A percentile compares a stretch with the other conserved stretches of the same genome.
phyloP scores from a whole-genome alignment of 768 basidiomycete species.

The Naganishia antarctica region DNA sequence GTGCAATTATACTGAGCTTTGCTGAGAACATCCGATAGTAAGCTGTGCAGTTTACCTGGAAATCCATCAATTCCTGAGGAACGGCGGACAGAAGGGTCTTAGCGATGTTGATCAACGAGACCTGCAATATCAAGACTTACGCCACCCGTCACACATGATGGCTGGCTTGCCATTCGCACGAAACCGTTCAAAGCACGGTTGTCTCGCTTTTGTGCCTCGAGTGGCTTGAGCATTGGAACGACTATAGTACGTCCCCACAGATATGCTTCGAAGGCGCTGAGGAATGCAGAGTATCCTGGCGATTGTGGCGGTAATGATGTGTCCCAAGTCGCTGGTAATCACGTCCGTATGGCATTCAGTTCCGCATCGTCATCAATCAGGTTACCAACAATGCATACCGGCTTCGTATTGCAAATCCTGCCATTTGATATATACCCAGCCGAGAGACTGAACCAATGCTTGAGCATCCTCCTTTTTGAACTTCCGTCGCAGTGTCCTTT shows the following conservation, averaged over 20 bases:
- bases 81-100: neutral
- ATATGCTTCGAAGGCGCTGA: slow-evolving; percentile 64
- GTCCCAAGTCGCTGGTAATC: slow-evolving; percentile 78
- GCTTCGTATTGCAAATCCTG: slow-evolving; percentile 86
- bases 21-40: neutral
- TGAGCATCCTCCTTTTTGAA: slow-evolving; percentile 57
- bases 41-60: slow-evolving; percentile 59
- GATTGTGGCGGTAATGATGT: slow-evolving; percentile 67
- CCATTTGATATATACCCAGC: slow-evolving; percentile 91
- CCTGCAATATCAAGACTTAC: slow-evolving; percentile 26
- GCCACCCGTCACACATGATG: slow-evolving; percentile 57
- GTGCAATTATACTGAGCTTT: neutral
- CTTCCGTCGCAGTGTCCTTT: slow-evolving; percentile 51
- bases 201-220: slow-evolving; percentile 39
- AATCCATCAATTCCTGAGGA: slow-evolving; percentile 63
- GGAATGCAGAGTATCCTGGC: slow-evolving; percentile 61
- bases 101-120: no score
- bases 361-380: neutral
- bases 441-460: slow-evolving; percentile 52
- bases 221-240: slow-evolving; percentile 55
- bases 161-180: slow-evolving; percentile 56
- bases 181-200: slow-evolving; percentile 49
- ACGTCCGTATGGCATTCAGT: neutral
- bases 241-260: slow-evolving; percentile 60
- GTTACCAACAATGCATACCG: slow-evolving; percentile 55